Conservation (phyloP, 306 rosid genomes). For the Nissolia schottii region DNA sequence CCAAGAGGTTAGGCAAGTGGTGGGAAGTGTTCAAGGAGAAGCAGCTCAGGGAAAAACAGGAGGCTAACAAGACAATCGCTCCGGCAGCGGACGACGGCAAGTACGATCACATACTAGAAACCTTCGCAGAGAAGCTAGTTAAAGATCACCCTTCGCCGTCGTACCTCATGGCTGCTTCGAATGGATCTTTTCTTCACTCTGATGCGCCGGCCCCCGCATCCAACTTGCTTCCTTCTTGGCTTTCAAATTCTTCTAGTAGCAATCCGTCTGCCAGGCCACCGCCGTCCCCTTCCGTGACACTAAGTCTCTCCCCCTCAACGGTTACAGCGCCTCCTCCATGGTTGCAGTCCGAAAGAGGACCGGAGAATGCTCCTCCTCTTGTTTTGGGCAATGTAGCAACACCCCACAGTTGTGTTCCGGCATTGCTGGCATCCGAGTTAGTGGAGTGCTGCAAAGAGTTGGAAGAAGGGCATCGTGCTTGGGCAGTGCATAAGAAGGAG, state of each 20-base stretch:
- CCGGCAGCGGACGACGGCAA: neutral
- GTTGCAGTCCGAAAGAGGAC: neutral
- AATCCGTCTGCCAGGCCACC: slow-evolving; percentile 19
- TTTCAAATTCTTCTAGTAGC: neutral
- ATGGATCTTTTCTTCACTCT: neutral
- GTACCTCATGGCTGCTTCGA: neutral
- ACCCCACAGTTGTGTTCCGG: neutral
- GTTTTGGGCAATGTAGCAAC: neutral
- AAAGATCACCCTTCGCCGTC: neutral
- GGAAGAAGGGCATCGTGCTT: neutral
- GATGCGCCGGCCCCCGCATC: neutral
- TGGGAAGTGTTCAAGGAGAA: neutral
- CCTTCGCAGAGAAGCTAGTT: neutral
- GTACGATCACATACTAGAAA: neutral
- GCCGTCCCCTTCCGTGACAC: neutral
- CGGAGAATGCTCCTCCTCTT: neutral
- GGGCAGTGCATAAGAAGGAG: neutral
- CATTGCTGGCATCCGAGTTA: neutral
- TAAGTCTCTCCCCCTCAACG: neutral
- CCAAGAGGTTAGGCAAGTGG: slow-evolving; percentile 27
- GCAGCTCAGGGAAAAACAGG: neutral
- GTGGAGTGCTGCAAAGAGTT: neutral
- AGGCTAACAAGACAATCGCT: neutral
- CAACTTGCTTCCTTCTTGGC: neutral
- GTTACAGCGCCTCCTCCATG: neutral